These are phyloP conservation scores for Fusarium sp. DNA, from an alignment of 2,329 filamentous ascomycete genomes.

Conservation along the genomic window DNA sequence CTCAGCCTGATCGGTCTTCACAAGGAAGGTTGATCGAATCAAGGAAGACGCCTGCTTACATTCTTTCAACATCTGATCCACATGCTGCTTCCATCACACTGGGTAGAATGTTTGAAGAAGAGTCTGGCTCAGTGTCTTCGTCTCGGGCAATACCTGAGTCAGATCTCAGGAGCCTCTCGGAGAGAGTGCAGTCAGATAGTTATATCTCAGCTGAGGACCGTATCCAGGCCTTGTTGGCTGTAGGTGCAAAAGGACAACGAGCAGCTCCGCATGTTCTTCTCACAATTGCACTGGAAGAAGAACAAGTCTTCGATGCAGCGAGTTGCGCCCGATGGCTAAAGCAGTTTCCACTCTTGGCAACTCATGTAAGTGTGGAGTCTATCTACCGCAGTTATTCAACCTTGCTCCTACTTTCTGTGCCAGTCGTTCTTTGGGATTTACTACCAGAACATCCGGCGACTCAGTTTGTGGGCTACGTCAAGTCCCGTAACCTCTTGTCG, in stretches of 20 bases:
- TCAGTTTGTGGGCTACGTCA: constrained; percentile 43
- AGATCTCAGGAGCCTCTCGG: constrained; percentile 31
- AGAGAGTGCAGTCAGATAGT: constrained; percentile 34
- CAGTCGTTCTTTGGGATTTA: constrained; percentile 41
- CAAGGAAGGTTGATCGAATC: constrained; percentile 38
- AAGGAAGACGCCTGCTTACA: constrained; percentile 41
- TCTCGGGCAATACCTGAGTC: constrained; percentile 36
- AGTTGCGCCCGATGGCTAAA: constrained; percentile 43
- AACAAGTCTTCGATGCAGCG: constrained; percentile 39
- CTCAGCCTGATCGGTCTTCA: constrained; percentile 35
- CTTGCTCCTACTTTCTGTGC: constrained; percentile 38
- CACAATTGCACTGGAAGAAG: constrained; percentile 40
- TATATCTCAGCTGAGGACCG: constrained; percentile 38
- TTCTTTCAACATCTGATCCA: constrained; percentile 40
- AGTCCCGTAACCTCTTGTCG: constrained; percentile 36
- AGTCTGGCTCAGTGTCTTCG: constrained; percentile 29
- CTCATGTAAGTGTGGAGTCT: constrained; percentile 38
- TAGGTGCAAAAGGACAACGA: constrained; percentile 37
- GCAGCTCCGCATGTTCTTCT: constrained; percentile 38
- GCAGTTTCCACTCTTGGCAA: constrained; percentile 43
- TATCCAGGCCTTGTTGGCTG: constrained; percentile 33
- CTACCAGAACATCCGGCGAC: constrained; percentile 40
- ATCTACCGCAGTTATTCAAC: constrained; percentile 42
- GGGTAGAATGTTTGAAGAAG: constrained; percentile 33
- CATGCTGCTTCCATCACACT: constrained; percentile 41